Conservation (phyloP, 306 rosid genomes). For the Pyrus pyrifolia region DNA sequence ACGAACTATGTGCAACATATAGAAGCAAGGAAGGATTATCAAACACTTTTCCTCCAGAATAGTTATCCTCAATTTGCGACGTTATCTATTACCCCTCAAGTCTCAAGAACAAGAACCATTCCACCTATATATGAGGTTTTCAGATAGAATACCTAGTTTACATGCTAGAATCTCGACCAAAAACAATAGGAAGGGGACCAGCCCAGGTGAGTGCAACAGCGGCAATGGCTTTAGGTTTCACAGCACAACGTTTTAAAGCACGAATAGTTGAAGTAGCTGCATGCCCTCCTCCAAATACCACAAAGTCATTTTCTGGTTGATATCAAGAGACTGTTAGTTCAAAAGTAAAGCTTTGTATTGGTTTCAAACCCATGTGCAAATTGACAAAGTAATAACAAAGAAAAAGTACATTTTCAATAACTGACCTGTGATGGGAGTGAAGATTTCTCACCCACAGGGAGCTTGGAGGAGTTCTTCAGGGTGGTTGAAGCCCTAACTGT, state of each 20-base stretch:
- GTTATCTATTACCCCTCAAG: neutral
- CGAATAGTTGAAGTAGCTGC: slow-evolving; percentile 65
- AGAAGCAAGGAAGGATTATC: neutral
- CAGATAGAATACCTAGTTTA: slow-evolving; percentile 57
- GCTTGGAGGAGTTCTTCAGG: slow-evolving; percentile 52
- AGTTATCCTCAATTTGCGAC: neutral
- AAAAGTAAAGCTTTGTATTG: neutral
- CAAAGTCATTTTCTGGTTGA: slow-evolving; percentile 55
- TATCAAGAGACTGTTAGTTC: slow-evolving; percentile 15
- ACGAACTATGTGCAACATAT: slow-evolving; percentile 3
- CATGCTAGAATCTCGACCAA: slow-evolving; percentile 93
- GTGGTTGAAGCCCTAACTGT: slow-evolving; percentile 65
- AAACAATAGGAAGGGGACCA: slow-evolving; percentile 95
- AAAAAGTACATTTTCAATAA: neutral
- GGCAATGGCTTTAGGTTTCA: slow-evolving; percentile 80
- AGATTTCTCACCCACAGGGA: slow-evolving; percentile 45
- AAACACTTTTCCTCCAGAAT: neutral
- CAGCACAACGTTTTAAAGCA: slow-evolving; percentile 72
- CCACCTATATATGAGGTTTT: neutral
- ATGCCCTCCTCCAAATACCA: slow-evolving; percentile 92
- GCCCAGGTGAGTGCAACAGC: slow-evolving; percentile 97
- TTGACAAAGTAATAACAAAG: neutral
- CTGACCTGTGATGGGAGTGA: slow-evolving; percentile 54
- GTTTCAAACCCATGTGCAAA: neutral
- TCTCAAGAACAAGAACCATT: neutral